phyloP scores from a whole-genome alignment of 257 asterid genomes.

The Anisodus tanguticus region DNA sequence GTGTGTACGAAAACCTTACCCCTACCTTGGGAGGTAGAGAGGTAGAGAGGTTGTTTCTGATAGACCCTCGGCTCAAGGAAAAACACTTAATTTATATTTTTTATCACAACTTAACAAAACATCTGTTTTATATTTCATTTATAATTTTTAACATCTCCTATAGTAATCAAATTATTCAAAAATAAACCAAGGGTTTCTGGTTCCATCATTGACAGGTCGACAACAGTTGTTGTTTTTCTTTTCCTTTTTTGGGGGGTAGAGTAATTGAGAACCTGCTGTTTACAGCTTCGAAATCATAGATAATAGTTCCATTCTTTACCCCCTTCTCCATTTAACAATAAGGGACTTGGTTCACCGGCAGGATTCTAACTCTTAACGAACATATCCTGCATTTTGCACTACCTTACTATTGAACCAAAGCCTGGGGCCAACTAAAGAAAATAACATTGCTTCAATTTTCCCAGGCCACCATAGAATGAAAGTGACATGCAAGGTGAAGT shows the following conservation, averaged over 20 bases:
- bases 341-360: background rate
- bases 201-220: background rate
- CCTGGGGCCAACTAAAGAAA: background rate
- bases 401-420: background rate
- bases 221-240: background rate
- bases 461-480: background rate
- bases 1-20: too few species aligned
- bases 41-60: too few species aligned
- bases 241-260: background rate
- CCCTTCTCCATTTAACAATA: background rate
- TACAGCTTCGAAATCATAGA: background rate
- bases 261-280: background rate
- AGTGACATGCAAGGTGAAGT: background rate
- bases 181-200: background rate
- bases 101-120: background rate
- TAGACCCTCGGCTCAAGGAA: too few species aligned
- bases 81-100: too few species aligned
- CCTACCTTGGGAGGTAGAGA: too few species aligned
- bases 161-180: background rate
- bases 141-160: background rate
- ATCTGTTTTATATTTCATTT: background rate
- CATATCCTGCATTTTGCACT: background rate
- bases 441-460: background rate
- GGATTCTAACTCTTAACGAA: background rate
- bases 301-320: background rate